These are phyloP conservation scores for Yamadazyma takamatsuzukensis DNA, from an alignment of 805 yeast genomes.

Conservation along the genomic window DNA sequence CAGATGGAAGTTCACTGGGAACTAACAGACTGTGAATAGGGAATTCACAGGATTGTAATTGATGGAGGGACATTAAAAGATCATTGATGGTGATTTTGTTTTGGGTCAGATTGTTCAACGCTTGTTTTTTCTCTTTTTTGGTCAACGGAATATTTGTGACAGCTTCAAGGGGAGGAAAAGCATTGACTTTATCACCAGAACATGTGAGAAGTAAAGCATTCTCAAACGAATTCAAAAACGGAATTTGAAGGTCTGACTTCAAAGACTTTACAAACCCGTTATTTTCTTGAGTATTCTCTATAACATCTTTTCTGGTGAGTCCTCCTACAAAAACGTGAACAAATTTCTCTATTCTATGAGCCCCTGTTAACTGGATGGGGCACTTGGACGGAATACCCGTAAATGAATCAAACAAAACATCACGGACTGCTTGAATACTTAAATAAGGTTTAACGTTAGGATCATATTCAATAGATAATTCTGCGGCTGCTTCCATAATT, in stretches of 20 bases:
- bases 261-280: neutral
- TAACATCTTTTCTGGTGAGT: conserved; percentile 20
- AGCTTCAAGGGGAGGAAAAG: conserved; percentile 52
- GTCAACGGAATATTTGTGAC: conserved; percentile 56
- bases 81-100: conserved; percentile 46
- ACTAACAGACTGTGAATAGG: conserved; percentile 45
- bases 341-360: conserved; percentile 43
- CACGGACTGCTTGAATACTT: no score
- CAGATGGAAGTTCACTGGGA: conserved; percentile 4
- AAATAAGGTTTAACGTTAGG: no score
- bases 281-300: neutral
- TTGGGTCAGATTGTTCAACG: conserved; percentile 28
- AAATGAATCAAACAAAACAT: neutral
- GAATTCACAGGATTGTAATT: conserved; percentile 47
- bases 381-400: neutral
- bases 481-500: neutral
- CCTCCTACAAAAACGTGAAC: conserved; percentile 68
- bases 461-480: no score
- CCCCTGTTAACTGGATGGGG: neutral
- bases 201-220: conserved; percentile 47
- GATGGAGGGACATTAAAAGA: conserved; percentile 47
- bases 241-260: neutral
- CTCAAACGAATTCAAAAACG: conserved; percentile 38
- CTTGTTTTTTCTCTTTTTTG: conserved; percentile 49
- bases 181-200: conserved; percentile 63